A percentile compares a stretch with the other conserved stretches of the same genome.
phyloP scores from a whole-genome alignment of 1,284 basidiomycete species.

The Cryptococcus jaspeensis region DNA sequence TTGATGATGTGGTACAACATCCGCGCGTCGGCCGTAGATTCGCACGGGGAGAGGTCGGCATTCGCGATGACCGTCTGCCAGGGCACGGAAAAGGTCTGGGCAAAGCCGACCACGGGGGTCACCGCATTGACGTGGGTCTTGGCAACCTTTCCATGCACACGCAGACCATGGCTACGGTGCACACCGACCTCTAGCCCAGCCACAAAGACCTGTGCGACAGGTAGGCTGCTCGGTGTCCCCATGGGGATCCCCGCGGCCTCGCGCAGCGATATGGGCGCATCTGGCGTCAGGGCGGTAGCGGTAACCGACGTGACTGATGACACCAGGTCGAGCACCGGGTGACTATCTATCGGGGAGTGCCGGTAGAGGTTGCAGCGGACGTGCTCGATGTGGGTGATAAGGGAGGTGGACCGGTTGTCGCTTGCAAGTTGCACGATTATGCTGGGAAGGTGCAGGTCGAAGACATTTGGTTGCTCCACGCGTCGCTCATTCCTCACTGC shows the following conservation, averaged over 20 bases:
- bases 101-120: conserved; percentile 17
- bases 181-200: conserved; percentile 3
- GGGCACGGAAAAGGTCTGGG: conserved; percentile 11
- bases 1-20: conserved; percentile 30
- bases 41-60: background rate
- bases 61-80: conserved; percentile 18
- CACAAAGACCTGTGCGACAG: background rate
- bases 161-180: conserved; percentile 5
- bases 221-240: background rate
- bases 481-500: conserved; percentile 4
- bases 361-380: conserved; percentile 3
- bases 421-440: background rate
- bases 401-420: background rate
- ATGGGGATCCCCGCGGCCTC: conserved; percentile 4
- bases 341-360: conserved; percentile 1
- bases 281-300: background rate
- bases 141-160: conserved; percentile 7
- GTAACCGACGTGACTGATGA: background rate
- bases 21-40: background rate
- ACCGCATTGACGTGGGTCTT: conserved; percentile 10
- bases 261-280: background rate
- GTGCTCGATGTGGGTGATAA: background rate
- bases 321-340: conserved; percentile 2
- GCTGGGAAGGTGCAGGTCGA: conserved; percentile 7
- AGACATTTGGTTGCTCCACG: conserved; percentile 1